A percentile compares a stretch with the other conserved stretches of the same genome.
These are phyloP conservation scores for Passiflora organensis DNA, from an alignment of 345 rosid species.

Conservation along the genomic window DNA sequence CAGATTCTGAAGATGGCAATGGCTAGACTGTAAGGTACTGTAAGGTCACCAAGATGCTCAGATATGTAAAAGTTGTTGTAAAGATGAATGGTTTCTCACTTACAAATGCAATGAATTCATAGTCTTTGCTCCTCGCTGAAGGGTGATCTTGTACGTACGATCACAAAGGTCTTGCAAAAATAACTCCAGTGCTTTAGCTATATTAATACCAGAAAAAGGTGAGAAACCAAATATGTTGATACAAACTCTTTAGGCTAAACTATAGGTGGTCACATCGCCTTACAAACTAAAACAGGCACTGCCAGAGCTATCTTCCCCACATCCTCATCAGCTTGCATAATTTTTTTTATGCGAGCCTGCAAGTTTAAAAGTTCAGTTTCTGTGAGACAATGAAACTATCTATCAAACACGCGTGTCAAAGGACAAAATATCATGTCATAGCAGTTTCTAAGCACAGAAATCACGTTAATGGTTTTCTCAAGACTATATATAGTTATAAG, in stretches of 20 bases:
- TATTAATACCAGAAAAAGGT: conserved; percentile 22
- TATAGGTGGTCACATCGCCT: conserved; percentile 28
- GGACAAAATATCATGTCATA: background rate
- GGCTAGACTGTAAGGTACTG: no score
- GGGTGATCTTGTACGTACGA: conserved; percentile 88
- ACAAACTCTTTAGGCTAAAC: background rate
- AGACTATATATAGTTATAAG: no score
- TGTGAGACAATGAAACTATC: background rate
- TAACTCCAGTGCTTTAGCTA: conserved; percentile 96
- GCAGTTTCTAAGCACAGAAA: no score
- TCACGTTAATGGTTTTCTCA: background rate
- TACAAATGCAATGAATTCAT: conserved; percentile 91
- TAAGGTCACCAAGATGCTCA: background rate
- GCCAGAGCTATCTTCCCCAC: conserved; percentile 99
- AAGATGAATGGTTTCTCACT: conserved; percentile 24
- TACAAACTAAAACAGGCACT: conserved; percentile 97
- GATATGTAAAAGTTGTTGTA: background rate
- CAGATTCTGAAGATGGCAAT: no score
- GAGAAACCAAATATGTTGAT: conserved; percentile 10
- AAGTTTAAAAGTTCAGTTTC: conserved; percentile 8
- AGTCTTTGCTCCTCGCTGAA: conserved; percentile 95
- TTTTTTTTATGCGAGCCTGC: conserved; percentile 97
- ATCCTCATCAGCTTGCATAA: conserved; percentile 99
- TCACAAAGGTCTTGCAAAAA: conserved; percentile 99
- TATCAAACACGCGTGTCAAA: background rate